Conservation (phyloP, 2,329 filamentous ascomycete genomes). For the Ascochyta clinopodiicola region DNA sequence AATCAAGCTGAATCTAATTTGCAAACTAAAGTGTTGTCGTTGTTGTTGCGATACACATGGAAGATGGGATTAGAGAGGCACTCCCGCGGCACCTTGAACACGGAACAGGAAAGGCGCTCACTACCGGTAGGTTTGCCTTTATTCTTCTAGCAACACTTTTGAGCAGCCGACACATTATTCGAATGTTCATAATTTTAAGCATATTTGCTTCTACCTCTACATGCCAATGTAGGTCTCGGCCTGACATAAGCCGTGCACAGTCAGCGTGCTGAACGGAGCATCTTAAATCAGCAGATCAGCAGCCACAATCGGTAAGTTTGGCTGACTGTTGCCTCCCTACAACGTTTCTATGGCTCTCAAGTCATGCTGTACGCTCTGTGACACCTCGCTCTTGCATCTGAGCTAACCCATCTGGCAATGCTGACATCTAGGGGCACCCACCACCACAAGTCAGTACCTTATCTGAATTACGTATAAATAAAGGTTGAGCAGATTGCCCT, state of each 20-base stretch:
- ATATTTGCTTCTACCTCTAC: background rate
- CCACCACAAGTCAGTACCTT: background rate
- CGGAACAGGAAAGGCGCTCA: too few relatives aligned
- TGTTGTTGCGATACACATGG: too few relatives aligned
- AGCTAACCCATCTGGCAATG: background rate
- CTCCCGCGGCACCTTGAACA: too few relatives aligned
- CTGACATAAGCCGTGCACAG: slow-evolving; percentile 2
- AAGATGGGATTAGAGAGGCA: too few relatives aligned
- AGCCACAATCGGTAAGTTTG: background rate
- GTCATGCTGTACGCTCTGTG: background rate
- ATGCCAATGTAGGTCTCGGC: background rate
- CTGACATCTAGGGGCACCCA: background rate
- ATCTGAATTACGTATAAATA: background rate
- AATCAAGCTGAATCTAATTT: too few relatives aligned
- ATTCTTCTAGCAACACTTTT: too few relatives aligned
- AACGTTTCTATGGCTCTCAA: background rate
- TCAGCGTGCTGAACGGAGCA: background rate
- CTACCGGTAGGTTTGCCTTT: too few relatives aligned
- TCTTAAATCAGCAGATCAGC: background rate
- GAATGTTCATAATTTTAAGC: too few relatives aligned
- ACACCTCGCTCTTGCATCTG: background rate
- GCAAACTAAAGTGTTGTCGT: too few relatives aligned
- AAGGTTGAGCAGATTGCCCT: background rate
- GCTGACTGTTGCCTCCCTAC: background rate
- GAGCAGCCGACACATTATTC: too few relatives aligned